phyloP scores from a whole-genome alignment of 1,284 basidiomycete genomes.

The Trametes versicolor region DNA sequence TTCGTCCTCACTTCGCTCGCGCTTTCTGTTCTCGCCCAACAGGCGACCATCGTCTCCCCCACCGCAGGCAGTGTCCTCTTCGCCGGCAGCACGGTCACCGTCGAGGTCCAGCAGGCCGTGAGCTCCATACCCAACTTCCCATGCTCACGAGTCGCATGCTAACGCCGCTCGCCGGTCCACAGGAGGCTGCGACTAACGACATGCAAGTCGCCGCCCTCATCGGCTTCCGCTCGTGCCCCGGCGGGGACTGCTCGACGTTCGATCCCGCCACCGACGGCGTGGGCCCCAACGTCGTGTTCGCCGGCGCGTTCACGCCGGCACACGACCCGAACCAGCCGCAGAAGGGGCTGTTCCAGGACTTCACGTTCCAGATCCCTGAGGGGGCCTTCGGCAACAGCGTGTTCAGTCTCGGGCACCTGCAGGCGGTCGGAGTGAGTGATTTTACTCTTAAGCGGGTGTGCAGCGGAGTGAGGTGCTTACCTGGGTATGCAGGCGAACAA shows the following conservation, averaged over 20 bases:
- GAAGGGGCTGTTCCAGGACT: slow-evolving; percentile 34
- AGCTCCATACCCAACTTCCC: not conserved
- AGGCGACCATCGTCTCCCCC: slow-evolving; percentile 27
- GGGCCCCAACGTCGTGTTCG: slow-evolving; percentile 31
- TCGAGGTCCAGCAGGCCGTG: slow-evolving; percentile 31
- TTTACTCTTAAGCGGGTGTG: not conserved
- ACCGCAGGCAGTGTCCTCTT: slow-evolving; percentile 20
- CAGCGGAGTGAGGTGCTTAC: not conserved
- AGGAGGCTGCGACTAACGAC: slow-evolving; percentile 21
- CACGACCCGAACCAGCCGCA: slow-evolving; percentile 27
- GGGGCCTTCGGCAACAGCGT: slow-evolving; percentile 25
- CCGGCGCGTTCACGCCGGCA: slow-evolving; percentile 32
- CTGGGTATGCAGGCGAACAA: slow-evolving; percentile 12
- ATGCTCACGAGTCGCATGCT: not conserved
- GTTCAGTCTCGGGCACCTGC: slow-evolving; percentile 35
- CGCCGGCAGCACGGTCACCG: slow-evolving; percentile 19
- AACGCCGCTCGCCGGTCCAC: not conserved
- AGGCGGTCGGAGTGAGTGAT: slow-evolving; percentile 32
- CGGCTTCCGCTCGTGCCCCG: slow-evolving; percentile 28
- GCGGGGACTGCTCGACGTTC: slow-evolving; percentile 22
- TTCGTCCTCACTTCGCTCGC: slow-evolving; percentile 29
- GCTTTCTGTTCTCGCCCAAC: slow-evolving; percentile 29
- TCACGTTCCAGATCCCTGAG: slow-evolving; percentile 27
- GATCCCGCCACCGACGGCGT: slow-evolving; percentile 28
- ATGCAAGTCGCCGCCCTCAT: slow-evolving; percentile 32